Conservation (phyloP, 169 alveolate species). For the Neospora caninum region DNA sequence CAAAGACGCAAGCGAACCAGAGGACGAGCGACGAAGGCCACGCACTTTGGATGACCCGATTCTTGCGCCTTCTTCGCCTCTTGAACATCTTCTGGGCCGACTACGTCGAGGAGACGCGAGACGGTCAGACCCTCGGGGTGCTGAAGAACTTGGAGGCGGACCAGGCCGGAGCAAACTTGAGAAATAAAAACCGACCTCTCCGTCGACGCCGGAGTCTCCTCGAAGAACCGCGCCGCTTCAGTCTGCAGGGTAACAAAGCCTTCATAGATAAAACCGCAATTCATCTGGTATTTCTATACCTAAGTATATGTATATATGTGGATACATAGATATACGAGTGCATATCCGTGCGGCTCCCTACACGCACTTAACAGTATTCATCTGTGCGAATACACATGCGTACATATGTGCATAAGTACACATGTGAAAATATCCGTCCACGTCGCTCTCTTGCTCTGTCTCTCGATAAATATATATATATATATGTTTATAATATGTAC, state of each 20-base stretch:
- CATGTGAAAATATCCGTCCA: no score
- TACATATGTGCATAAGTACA: no score
- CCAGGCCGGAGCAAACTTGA: conserved; percentile 21
- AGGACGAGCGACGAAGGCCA: not conserved
- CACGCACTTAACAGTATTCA: no score
- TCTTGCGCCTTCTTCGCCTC: not conserved
- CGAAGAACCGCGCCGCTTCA: not conserved
- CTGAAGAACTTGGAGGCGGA: not conserved
- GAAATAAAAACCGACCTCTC: not conserved
- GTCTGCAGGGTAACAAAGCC: not conserved
- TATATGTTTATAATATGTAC: no score
- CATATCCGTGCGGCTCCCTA: no score
- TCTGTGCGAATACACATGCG: no score
- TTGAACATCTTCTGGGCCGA: not conserved
- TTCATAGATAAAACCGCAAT: no score
- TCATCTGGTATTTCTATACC: no score
- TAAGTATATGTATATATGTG: no score
- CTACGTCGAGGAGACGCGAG: not conserved
- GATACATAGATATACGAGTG: no score
- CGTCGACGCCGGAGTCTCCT: not conserved
- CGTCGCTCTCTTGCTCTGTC: no score
- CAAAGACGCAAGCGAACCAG: not conserved
- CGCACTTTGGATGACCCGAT: not conserved
- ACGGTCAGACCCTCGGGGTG: not conserved
- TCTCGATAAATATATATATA: no score